Base-by-base conservation (phyloP, 2,329 filamentous ascomycete species). In the Aspergillus udagawae region DNA sequence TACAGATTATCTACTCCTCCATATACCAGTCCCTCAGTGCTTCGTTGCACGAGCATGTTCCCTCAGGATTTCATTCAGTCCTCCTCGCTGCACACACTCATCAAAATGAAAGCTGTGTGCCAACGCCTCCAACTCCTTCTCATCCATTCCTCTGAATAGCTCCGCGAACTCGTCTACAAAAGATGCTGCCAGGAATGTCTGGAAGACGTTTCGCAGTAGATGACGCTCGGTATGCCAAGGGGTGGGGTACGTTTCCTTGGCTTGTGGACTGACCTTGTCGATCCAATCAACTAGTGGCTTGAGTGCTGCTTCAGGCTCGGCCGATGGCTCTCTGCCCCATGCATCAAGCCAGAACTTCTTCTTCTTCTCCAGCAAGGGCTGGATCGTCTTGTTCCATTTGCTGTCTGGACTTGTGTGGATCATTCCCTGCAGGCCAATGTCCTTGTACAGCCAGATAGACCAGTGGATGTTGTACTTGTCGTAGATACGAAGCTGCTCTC, bases 381-480 rank as follows among this genome's bases (percentile, higher is more conserved):
- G 65, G 45, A 86, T 77, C 2, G 79, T 77, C 23, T 74, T 73
- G 67, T 83, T 83, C 70, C 82, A 84, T 2, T 74, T 62, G 7
- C 75, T 79, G 10, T 78, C 67, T 0, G 79, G 77, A 35, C 73
- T 72, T 0, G 79, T 72, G 58, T 82, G 79, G 0, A 82, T 72
- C 81, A 85, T 83, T 5, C 82, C 82, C 66, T 84, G 81, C 48
- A 81, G 76, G 0, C 82, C 81, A 42, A 84, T 79, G 57, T 85
- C 82, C 65, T 84, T 85, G 69, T 83, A 84, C 0, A 82, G 69
- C 82, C 82, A 85, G 64, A 87, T 87, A 14, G 74, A 80, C 85
- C 84, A 87, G 53, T 77, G 74, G 38, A 82, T 81, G 51, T 77
- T 68, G 57, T 80, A 69, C 67, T 79, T 77, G 53, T 80, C 77